Base-by-base conservation (phyloP, 2,329 filamentous ascomycete genomes). In the Clathrospora elynae region DNA sequence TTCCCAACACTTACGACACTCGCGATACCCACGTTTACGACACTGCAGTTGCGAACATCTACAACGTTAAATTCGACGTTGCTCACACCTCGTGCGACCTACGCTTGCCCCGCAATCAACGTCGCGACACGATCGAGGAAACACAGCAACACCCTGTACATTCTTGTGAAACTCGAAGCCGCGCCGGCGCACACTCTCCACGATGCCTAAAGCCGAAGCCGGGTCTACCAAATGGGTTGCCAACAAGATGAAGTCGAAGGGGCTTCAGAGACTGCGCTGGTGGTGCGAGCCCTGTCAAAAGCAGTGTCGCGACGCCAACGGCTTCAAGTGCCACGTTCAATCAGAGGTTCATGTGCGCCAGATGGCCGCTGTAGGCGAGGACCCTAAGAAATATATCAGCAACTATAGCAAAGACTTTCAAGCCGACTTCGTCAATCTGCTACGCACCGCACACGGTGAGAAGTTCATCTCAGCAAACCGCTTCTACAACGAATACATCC, bases 401-500 rank as follows among this genome's bases (percentile, higher is more conserved):
- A 81, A 91, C 31, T 99, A 84, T 75, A 88, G 82, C 69, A 82
- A 81, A 48, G 82, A 95, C 56, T 99, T 99, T 68, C 74, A 87
- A 51, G 80, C 80, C 45, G 88, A 95, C 64, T 96, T 96, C 59
- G 52, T 95, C 1, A 77, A 83, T 43, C 76, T 93, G 2, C 77
- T 99, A 5, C 81, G 83, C 43, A 96, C 91, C 0, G 82, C 85
- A 0, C 93, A 99, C 62, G 90, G 90, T 51, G 90, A 96, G 71
- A 99, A 99, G 71, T 81, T 84, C 59, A 84, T 97, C 1, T 81
- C 91, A 22, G 82, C 91, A 36, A 99, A 99, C 64, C 85, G 88
- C 49, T 97, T 97, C 69, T 99, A 99, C 72, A 90, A 97, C 67
- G 86, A 91, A 64, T 93, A 95, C 61, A 96, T 97, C 57, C 79